phyloP scores from a whole-genome alignment of 176 grass and related monocot genomes.

The Juncus effusus region DNA sequence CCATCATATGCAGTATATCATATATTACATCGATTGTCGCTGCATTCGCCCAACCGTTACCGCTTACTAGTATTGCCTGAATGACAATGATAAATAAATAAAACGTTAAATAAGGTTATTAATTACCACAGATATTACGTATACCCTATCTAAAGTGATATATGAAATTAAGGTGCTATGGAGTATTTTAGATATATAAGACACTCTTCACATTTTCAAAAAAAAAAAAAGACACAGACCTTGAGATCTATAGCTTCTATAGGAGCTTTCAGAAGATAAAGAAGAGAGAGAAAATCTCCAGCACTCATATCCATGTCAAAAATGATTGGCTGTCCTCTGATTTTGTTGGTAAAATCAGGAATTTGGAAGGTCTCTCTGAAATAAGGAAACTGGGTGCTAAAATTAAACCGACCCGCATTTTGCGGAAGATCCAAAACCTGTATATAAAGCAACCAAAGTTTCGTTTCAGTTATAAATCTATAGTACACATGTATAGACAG shows the following conservation, averaged over 20 bases:
- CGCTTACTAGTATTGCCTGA: conserved; percentile 60
- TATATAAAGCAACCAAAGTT: conserved; percentile 5
- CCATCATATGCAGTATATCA: conserved; percentile 76
- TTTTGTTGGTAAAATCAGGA: conserved; percentile 31
- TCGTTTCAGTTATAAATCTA: not conserved
- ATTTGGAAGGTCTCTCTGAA: conserved; percentile 52
- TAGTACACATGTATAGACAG: not conserved
- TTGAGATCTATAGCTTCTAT: conserved; percentile 57
- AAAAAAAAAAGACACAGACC: conserved; percentile 35
- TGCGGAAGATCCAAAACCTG: conserved; percentile 53
- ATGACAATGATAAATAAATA: not conserved
- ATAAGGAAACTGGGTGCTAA: conserved; percentile 45
- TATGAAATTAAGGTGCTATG: too few species aligned
- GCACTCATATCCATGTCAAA: conserved; percentile 90
- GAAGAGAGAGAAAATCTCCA: conserved; percentile 68
- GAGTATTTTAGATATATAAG: not conserved
- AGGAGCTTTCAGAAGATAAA: conserved; percentile 67
- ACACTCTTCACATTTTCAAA: not conserved
- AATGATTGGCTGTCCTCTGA: conserved; percentile 46
- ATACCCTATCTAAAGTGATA: too few species aligned
- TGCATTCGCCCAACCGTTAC: conserved; percentile 61
- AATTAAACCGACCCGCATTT: conserved; percentile 53
- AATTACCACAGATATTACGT: too few species aligned
- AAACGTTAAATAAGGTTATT: not conserved
- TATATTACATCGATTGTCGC: conserved; percentile 69